These are phyloP conservation scores for Cryptomeria japonica DNA, from an alignment of 75 land plant species.

Conservation along the genomic window DNA sequence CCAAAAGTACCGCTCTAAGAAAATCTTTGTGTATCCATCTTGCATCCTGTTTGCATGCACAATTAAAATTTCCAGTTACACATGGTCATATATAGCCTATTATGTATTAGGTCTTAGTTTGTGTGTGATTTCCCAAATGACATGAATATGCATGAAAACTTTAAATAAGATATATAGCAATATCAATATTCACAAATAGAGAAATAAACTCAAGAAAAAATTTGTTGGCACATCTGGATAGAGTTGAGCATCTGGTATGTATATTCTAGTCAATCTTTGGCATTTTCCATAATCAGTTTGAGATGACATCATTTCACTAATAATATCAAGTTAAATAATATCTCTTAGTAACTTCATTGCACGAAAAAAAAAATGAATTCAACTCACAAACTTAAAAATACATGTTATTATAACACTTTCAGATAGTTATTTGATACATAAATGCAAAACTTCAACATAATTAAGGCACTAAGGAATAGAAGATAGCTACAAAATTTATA, in stretches of 20 bases:
- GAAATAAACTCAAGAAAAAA: neutral
- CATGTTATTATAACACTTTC: too few species aligned
- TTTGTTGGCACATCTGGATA: neutral
- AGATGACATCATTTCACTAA: neutral
- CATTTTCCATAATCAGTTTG: neutral
- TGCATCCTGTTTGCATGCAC: constrained; percentile 33
- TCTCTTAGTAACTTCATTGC: neutral
- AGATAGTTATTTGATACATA: neutral
- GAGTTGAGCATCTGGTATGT: neutral
- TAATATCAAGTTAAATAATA: neutral
- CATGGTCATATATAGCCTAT: neutral
- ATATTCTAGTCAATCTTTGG: neutral
- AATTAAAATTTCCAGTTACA: neutral
- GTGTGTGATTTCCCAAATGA: neutral
- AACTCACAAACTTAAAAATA: neutral
- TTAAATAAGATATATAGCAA: neutral
- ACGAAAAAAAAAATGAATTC: neutral
- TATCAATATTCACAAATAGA: neutral
- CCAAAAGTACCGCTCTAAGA: constrained; percentile 28
- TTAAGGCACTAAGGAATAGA: neutral
- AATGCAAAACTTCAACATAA: neutral
- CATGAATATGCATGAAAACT: neutral
- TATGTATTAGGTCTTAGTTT: neutral
- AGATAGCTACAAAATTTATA: neutral
- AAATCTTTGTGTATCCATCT: constrained; percentile 47